Conservation (phyloP, 2,329 filamentous ascomycete genomes). For the Penicillium sp. region DNA sequence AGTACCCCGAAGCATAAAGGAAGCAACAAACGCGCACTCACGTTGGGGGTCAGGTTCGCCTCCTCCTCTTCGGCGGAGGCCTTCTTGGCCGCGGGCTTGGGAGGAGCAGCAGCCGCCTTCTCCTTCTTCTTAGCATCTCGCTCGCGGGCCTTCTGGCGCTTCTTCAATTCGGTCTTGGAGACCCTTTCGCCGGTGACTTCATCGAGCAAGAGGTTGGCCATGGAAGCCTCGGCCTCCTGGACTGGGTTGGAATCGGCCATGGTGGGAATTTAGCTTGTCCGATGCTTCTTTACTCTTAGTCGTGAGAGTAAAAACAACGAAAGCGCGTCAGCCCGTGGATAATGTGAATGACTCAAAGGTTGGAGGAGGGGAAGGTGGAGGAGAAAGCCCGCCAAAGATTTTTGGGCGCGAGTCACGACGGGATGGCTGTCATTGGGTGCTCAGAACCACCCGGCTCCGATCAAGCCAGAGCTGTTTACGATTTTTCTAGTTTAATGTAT, state of each 20-base stretch:
- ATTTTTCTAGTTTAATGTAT: neutral
- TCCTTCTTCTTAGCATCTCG: slow-evolving; percentile 87
- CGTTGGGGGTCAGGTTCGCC: slow-evolving; percentile 74
- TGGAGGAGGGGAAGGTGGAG: slow-evolving; percentile 26
- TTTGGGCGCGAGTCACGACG: slow-evolving; percentile 39
- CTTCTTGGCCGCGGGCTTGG: slow-evolving; percentile 63
- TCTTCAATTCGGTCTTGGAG: slow-evolving; percentile 91
- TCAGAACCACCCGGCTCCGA: slow-evolving; percentile 2
- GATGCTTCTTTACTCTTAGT: slow-evolving; percentile 20
- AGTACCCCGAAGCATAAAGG: slow-evolving; percentile 7
- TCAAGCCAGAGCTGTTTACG: slow-evolving; percentile 1
- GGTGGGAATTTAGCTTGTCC: slow-evolving; percentile 21
- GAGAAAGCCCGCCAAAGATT: slow-evolving; percentile 30
- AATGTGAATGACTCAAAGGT: slow-evolving; percentile 28
- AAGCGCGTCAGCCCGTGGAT: slow-evolving; percentile 14
- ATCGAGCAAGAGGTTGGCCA: slow-evolving; percentile 81
- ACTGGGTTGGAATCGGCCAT: slow-evolving; percentile 49
- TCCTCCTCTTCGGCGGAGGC: slow-evolving; percentile 68
- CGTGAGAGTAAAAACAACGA: slow-evolving; percentile 19
- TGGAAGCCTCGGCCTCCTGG: slow-evolving; percentile 52
- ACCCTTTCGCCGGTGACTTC: slow-evolving; percentile 88
- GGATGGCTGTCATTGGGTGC: slow-evolving; percentile 34
- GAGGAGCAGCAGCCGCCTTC: slow-evolving; percentile 73
- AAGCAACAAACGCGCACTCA: slow-evolving; percentile 44
- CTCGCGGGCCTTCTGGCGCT: slow-evolving; percentile 88